Base-by-base conservation (phyloP, 2,329 filamentous ascomycete genomes). In the Tolypocladium endophyticum region DNA sequence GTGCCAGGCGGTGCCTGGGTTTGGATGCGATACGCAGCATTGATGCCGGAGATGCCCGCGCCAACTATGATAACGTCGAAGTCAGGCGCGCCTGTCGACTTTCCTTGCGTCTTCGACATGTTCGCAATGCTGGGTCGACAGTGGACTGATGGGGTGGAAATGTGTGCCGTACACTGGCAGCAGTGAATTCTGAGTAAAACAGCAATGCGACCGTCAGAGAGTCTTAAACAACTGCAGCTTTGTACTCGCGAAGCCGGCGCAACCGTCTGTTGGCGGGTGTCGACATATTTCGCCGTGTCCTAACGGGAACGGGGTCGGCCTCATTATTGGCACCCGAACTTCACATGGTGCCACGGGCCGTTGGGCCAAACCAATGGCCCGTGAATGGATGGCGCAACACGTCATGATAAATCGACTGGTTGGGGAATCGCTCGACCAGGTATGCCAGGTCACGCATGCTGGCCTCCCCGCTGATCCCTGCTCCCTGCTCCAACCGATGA, bases 11-110 rank as follows among this genome's bases (percentile, higher is more conserved):
- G 85, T 2, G 20, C 56, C 33, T 80, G 71, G 1, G 77, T 77
- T 65, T 90, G 84, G 1, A 90, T 65, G n/a, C 86, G 83, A 67
- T 92, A 91, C 18, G 83, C 88, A 16, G 85, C 78, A 65, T 91
- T 90, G 74, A 92, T 87, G 58, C 89, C 89, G 7, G 87, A 87
- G 58, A 92, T 84, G 14, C 89, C 89, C 2, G 87, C 87, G 16
- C 89, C 89, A 58, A 92, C 74, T 64, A 92, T 84, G 66, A 90
- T 71, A 23, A 85, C 72, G 66, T 87, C 84, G 63, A 76, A 66
- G 30, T 62, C 59, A 18, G 47, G 28, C 1, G 23, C 30, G n/a
- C 36, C 25, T 6, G 54, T 11, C 35, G 54, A 5, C 3, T 39
- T 18, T 38, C 56, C 55, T 59, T n/a, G 30, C 39, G 25, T 20